Evolutionary conservation across 2,329 filamentous ascomycete species (phyloP), one percentile per base, ranked within the genome.

Genomic region (Teratosphaeria pseudoeucalypti): DNA sequence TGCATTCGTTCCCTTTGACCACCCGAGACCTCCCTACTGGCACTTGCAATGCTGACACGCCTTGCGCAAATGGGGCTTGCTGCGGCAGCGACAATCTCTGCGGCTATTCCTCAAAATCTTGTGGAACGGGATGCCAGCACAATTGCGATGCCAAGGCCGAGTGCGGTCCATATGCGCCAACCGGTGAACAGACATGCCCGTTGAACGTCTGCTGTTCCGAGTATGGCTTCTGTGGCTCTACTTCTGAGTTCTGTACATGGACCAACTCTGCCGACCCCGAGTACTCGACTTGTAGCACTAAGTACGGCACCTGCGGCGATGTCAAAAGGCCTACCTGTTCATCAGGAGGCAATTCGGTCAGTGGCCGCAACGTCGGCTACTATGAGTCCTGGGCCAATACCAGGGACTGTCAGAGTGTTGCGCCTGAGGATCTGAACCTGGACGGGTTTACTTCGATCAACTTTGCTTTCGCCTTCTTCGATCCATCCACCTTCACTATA

Each of bases 101-200:
- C 37, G 37, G 37, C 37, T 43, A 16, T 5, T 14, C 12, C 16
- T n/a, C 37, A 14, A n/a, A n/a, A 14, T 43, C 16, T 6, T 43
- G 37, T 43, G 37, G 37, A 4, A n/a, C 12, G 6, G 16, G 12
- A 14, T 43, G 37, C 11, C 12, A 16, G 12, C 16, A 14, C 37
- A 43, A 43, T n/a, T 43, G 37, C 37, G 16, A 14, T 14, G 11
- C 37, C 4, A n/a, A 16, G 11, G 37, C 37, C 6, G 11, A 43
- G 11, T 43, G 37, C 37, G 37, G 37, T 43, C 37, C 12, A 12
- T 63, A 11, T 67, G 68, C 59, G 4, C 47, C n/a, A 14, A 2
- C 16, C 12, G 16, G 16, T 43, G 37, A n/a, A 14, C 12, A 14
- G 37, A 43, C 37, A 43, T 43, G 37, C 37, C 37, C 37, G 12